phyloP scores from a whole-genome alignment of 2,329 filamentous ascomycete species.

The Byssoonygena ceratinophila region DNA sequence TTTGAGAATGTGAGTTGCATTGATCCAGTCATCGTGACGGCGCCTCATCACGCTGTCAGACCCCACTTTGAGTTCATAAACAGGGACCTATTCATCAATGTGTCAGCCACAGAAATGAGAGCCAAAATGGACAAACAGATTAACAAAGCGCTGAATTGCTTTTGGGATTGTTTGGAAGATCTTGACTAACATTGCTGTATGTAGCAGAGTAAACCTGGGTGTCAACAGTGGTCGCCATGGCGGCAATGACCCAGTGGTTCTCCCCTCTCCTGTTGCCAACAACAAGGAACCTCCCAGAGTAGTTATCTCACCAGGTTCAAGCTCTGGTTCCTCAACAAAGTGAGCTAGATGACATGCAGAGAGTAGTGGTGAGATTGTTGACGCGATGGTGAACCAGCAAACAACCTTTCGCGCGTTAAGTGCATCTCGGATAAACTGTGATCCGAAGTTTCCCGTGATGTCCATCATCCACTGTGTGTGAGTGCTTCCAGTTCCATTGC shows the following conservation, averaged over 20 bases:
- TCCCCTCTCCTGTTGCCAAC: background rate
- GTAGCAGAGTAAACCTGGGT: conserved; percentile 53
- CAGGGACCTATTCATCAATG: conserved; percentile 59
- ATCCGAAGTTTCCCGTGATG: background rate
- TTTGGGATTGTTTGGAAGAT: background rate
- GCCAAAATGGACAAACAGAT: too few relatives aligned
- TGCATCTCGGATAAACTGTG: background rate
- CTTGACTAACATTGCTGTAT: conserved; percentile 49
- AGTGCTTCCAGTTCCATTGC: background rate
- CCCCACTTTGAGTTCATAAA: conserved; percentile 85
- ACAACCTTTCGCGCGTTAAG: conserved; percentile 11
- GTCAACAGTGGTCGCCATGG: background rate
- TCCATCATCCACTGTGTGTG: background rate
- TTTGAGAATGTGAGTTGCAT: conserved; percentile 98
- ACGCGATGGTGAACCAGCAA: background rate
- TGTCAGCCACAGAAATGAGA: background rate
- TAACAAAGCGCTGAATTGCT: background rate
- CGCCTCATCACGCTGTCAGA: conserved; percentile 93
- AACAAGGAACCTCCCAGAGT: background rate
- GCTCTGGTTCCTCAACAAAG: background rate
- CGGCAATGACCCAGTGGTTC: background rate
- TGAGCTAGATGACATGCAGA: background rate
- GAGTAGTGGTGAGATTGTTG: background rate
- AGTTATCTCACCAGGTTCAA: background rate
- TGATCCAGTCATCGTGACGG: conserved; percentile 91